Percentiles rank a stretch among this genome's conserved stretches.
Conservation (phyloP, 768 basidiomycete genomes). For the Kwoniella sp. region DNA sequence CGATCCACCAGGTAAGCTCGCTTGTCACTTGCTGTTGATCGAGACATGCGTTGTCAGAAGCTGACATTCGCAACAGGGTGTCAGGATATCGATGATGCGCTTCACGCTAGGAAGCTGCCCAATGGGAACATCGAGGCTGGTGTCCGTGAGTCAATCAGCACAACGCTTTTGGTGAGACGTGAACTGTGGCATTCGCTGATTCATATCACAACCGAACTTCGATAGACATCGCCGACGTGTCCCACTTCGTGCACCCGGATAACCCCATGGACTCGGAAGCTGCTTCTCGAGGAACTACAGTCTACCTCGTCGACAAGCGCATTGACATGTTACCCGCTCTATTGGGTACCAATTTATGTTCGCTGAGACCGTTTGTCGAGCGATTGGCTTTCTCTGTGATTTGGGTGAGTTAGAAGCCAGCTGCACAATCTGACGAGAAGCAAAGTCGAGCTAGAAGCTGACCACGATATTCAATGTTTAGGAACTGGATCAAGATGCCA, state of each 20-base stretch:
- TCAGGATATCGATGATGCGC: slow-evolving; percentile 96
- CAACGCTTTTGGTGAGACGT: neutral
- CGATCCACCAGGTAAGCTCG: slow-evolving; percentile 78
- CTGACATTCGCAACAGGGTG: slow-evolving; percentile 64
- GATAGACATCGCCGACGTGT: slow-evolving; percentile 95
- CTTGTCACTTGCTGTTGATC: neutral
- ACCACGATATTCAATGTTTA: slow-evolving; percentile 54
- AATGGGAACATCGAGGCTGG: slow-evolving; percentile 97
- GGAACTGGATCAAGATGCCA: slow-evolving; percentile 86
- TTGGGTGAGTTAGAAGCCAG: slow-evolving; percentile 67
- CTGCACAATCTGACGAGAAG: neutral
- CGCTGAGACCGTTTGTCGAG: slow-evolving; percentile 87
- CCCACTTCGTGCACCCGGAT: slow-evolving; percentile 88
- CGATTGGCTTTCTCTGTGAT: slow-evolving; percentile 91
- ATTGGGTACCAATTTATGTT: slow-evolving; percentile 93
- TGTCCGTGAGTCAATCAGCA: slow-evolving; percentile 73
- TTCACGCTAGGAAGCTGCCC: slow-evolving; percentile 82
- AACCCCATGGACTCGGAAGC: slow-evolving; percentile 97
- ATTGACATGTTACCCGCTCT: slow-evolving; percentile 96
- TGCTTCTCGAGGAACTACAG: slow-evolving; percentile 92
- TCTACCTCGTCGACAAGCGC: slow-evolving; percentile 96
- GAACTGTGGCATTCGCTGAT: neutral
- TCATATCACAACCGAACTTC: neutral
- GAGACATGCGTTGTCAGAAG: neutral
- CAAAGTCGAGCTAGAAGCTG: neutral